A percentile compares a stretch with the other conserved stretches of the same genome.
Conservation (phyloP, 257 asterid genomes). For the Oldenlandia corymbosa region DNA sequence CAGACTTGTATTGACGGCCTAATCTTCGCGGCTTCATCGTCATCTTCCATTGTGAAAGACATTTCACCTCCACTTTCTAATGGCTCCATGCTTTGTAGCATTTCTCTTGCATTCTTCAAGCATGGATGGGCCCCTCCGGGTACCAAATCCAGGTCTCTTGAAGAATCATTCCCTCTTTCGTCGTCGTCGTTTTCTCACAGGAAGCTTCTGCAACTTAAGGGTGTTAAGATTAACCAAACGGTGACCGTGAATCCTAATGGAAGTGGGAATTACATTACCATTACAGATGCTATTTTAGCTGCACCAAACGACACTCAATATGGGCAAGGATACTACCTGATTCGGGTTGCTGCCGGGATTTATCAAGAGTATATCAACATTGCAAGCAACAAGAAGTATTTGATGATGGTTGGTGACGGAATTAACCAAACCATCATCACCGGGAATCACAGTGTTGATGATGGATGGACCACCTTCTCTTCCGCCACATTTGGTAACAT, state of each 20-base stretch:
- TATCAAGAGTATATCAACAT: slow-evolving; percentile 25
- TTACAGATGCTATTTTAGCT: slow-evolving; percentile 23
- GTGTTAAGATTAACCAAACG: slow-evolving; percentile 15
- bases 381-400: slow-evolving; percentile 22
- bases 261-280: slow-evolving; percentile 20
- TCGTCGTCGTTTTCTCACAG: slow-evolving; percentile 8
- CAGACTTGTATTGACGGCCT: slow-evolving; percentile 35
- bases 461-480: slow-evolving; percentile 31
- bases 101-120: slow-evolving; percentile 28
- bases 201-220: slow-evolving; percentile 5
- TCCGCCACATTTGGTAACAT: slow-evolving; percentile 21
- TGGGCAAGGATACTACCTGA: slow-evolving; percentile 18
- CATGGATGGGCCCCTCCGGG: slow-evolving; percentile 24
- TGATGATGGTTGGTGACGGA: slow-evolving; percentile 35
- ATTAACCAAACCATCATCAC: slow-evolving; percentile 23
- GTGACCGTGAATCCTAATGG: slow-evolving; percentile 32
- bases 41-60: slow-evolving; percentile 1
- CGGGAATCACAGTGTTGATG: slow-evolving; percentile 25
- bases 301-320: slow-evolving; percentile 17
- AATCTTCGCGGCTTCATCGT: slow-evolving; percentile 18
- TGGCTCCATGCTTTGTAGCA: slow-evolving; percentile 25
- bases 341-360: slow-evolving; percentile 28
- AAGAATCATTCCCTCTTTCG: background rate
- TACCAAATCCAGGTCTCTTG: background rate
- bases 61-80: slow-evolving; percentile 15